Percentiles rank a stretch among this genome's conserved stretches.
These are phyloP conservation scores for Oryza glaberrima DNA, from an alignment of 176 grass and related monocot species.

Conservation along the genomic window DNA sequence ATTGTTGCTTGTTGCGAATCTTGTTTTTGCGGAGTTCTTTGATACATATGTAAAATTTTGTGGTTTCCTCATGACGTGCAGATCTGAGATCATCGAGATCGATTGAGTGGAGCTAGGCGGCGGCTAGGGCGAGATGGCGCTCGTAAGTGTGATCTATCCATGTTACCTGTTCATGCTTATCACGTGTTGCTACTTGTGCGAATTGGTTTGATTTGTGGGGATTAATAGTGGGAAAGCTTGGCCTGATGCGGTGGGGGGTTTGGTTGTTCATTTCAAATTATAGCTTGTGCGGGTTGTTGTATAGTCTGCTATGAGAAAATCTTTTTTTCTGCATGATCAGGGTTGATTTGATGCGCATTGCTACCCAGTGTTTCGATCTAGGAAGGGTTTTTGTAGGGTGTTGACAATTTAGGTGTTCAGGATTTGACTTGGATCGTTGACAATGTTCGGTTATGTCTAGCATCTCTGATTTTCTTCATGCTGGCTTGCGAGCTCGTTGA, in stretches of 20 bases:
- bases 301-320: background rate
- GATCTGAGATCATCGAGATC: constrained; percentile 23
- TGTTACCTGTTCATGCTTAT: background rate
- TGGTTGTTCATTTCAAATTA: background rate
- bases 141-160: constrained; percentile 24
- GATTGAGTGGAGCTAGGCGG: constrained; percentile 18
- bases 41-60: background rate
- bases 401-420: background rate
- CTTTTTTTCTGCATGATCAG: background rate
- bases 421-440: no score
- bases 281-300: background rate
- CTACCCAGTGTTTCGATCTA: background rate
- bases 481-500: background rate
- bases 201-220: no score
- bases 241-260: no score
- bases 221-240: no score
- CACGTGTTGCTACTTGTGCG: no score
- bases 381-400: background rate
- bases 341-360: background rate
- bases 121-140: constrained; percentile 30
- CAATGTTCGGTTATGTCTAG: background rate
- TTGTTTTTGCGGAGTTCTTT: background rate
- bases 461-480: background rate
- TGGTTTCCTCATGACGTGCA: background rate
- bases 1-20: no score